phyloP scores from a whole-genome alignment of 2,329 filamentous ascomycete species.

The Aspergillus texensis region DNA sequence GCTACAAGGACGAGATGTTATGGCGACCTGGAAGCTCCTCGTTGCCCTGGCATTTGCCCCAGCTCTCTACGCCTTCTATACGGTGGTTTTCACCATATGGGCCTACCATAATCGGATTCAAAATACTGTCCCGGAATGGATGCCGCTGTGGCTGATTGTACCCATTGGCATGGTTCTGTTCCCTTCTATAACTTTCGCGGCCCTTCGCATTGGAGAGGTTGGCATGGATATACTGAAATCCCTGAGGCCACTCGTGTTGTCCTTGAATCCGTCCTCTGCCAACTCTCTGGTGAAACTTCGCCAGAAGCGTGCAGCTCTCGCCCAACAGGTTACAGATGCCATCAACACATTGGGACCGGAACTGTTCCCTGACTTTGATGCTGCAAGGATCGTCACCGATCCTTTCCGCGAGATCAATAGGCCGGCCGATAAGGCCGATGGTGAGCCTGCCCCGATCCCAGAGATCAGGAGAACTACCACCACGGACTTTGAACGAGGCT shows the following conservation, averaged over 20 bases:
- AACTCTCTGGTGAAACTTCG: constrained; percentile 83
- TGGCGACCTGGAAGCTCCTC: constrained; percentile 91
- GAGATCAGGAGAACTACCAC: constrained; percentile 29
- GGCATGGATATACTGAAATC: constrained; percentile 99
- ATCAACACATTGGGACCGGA: constrained; percentile 96
- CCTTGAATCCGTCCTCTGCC: constrained; percentile 78
- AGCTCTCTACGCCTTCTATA: constrained; percentile 80
- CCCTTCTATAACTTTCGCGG: constrained; percentile 86
- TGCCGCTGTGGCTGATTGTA: constrained; percentile 78
- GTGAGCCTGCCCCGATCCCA: constrained; percentile 18
- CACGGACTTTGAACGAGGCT: constrained; percentile 25
- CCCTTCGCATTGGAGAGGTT: constrained; percentile 93
- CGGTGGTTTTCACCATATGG: constrained; percentile 71
- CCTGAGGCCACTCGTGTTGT: constrained; percentile 81
- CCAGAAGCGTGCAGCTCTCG: constrained; percentile 70
- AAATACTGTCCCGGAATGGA: constrained; percentile 77
- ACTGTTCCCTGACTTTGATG: constrained; percentile 95
- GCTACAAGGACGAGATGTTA: constrained; percentile 83
- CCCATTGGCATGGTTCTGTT: constrained; percentile 77
- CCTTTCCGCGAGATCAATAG: constrained; percentile 44
- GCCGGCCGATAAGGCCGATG: constrained; percentile 19
- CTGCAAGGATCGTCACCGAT: constrained; percentile 66
- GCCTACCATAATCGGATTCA: constrained; percentile 79
- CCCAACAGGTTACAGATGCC: constrained; percentile 79
- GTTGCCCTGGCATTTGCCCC: constrained; percentile 85